Conservation (phyloP, 1,139 yeast genomes). For the Petasospora rhodanensis region DNA sequence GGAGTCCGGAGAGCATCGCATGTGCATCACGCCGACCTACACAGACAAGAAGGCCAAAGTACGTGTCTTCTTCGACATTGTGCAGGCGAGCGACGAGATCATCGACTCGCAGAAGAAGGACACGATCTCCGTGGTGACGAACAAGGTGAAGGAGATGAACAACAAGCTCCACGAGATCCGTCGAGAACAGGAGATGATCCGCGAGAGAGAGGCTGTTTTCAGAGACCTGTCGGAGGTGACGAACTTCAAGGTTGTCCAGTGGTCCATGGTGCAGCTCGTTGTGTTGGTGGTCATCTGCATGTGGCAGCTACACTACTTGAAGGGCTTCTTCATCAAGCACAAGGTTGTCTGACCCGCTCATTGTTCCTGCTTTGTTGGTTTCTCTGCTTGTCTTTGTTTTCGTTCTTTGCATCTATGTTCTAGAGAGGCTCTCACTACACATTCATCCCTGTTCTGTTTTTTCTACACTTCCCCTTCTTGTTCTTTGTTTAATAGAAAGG, state of each 20-base stretch:
- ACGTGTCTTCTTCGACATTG: constrained; percentile 44
- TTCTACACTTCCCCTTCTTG: too few species aligned
- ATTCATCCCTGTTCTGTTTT: too few species aligned
- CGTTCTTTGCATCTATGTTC: too few species aligned
- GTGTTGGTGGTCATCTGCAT: constrained; percentile 46
- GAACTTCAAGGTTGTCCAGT: constrained; percentile 46
- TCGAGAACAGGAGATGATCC: constrained; percentile 47
- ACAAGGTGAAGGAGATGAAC: constrained; percentile 29
- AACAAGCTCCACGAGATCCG: constrained; percentile 45
- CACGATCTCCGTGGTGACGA: constrained; percentile 31
- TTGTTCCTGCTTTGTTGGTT: too few species aligned
- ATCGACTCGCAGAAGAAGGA: constrained; percentile 44
- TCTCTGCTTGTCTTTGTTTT: background rate
- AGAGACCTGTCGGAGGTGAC: constrained; percentile 52
- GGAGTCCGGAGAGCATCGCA: constrained; percentile 58
- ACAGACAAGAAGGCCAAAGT: constrained; percentile 37
- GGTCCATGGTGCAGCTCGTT: constrained; percentile 50
- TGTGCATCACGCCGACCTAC: constrained; percentile 53
- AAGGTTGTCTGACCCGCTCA: constrained; percentile 38
- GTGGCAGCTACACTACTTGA: constrained; percentile 59
- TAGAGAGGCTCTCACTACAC: too few species aligned
- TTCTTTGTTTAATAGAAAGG: too few species aligned
- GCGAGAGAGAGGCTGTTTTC: constrained; percentile 49
- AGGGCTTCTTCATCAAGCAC: constrained; percentile 58
- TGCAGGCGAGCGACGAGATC: constrained; percentile 41